Evolutionary conservation across 331 rosid genomes (phyloP).

Genomic region (Erythrophleum ivorense): DNA sequence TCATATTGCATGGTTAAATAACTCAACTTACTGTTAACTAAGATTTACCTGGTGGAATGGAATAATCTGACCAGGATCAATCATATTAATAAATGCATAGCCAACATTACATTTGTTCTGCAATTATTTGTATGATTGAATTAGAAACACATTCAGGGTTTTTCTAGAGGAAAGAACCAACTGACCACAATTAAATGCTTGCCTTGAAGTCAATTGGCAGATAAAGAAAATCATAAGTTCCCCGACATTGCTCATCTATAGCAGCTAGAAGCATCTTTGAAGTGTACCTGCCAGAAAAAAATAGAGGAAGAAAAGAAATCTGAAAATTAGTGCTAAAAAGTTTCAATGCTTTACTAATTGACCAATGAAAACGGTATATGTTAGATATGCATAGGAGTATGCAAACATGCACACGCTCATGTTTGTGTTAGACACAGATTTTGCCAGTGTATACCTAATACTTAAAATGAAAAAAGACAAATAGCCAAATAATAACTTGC

Average conservation of each 20-base stretch:
- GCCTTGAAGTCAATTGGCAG: slow-evolving; percentile 92
- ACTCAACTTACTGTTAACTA: slow-evolving; percentile 25
- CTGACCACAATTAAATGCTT: slow-evolving; percentile 48
- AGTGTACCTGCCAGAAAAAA: slow-evolving; percentile 65
- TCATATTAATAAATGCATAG: slow-evolving; percentile 92
- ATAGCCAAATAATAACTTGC: slow-evolving; percentile 3
- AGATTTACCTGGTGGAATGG: slow-evolving; percentile 78
- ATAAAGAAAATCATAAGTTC: slow-evolving; percentile 90
- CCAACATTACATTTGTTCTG: slow-evolving; percentile 97
- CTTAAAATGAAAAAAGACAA: background rate
- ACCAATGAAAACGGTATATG: slow-evolving; percentile 30
- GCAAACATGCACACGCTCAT: background rate
- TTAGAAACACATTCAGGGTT: slow-evolving; percentile 41
- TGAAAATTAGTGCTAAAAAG: background rate
- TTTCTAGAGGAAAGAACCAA: slow-evolving; percentile 30
- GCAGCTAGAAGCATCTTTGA: slow-evolving; percentile 94
- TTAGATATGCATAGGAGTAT: slow-evolving; percentile 21
- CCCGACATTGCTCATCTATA: slow-evolving; percentile 84
- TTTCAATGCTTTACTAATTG: background rate
- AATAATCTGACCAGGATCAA: slow-evolving; percentile 77
- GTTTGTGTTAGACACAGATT: slow-evolving; percentile 20
- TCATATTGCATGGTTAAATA: slow-evolving; percentile 26
- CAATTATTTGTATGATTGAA: slow-evolving; percentile 34
- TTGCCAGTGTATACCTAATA: slow-evolving; percentile 10
- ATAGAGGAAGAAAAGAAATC: background rate